A percentile compares a stretch with the other conserved stretches of the same genome.
phyloP scores from a whole-genome alignment of 1,139 yeast genomes.

The Komagataea norvegica region DNA sequence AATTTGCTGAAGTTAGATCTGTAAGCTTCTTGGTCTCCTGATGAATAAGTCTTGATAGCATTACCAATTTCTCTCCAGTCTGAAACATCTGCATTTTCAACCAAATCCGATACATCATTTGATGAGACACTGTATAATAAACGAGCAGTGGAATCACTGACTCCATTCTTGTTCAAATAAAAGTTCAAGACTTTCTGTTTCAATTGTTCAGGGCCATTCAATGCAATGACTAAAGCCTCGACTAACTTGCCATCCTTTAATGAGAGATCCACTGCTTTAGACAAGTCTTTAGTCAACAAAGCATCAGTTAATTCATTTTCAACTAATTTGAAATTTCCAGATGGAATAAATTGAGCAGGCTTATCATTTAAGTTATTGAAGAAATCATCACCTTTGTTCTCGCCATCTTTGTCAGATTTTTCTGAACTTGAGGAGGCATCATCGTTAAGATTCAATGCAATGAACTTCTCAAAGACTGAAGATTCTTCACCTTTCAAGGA shows the following conservation, averaged over 20 bases:
- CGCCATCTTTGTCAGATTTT: constrained; percentile 17
- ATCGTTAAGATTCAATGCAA: constrained; percentile 32
- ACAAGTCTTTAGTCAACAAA: constrained; percentile 58
- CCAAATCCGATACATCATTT: constrained; percentile 64
- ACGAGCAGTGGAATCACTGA: constrained; percentile 61
- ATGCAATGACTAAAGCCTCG: constrained; percentile 81
- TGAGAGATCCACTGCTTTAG: constrained; percentile 64
- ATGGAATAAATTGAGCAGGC: constrained; percentile 30
- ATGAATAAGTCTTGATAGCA: constrained; percentile 56
- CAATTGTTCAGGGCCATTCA: constrained; percentile 59
- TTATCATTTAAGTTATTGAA: constrained; percentile 32
- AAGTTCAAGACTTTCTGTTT: constrained; percentile 67
- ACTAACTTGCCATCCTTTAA: constrained; percentile 57
- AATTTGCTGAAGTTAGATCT: constrained; percentile 55
- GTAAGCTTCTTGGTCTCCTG: constrained; percentile 40
- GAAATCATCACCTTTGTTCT: constrained; percentile 31
- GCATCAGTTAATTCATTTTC: constrained; percentile 46
- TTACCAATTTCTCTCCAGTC: constrained; percentile 85
- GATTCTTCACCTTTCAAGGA: constrained; percentile 51
- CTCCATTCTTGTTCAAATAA: constrained; percentile 57
- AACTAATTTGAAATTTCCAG: constrained; percentile 40
- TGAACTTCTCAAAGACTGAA: constrained; percentile 32
- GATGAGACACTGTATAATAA: constrained; percentile 62
- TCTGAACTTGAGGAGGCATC: constrained; percentile 23
- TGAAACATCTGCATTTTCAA: constrained; percentile 66